A percentile compares a stretch with the other conserved stretches of the same genome.
These are phyloP conservation scores for Candida orba DNA, from an alignment of 805 yeast genomes.

Conservation along the genomic window DNA sequence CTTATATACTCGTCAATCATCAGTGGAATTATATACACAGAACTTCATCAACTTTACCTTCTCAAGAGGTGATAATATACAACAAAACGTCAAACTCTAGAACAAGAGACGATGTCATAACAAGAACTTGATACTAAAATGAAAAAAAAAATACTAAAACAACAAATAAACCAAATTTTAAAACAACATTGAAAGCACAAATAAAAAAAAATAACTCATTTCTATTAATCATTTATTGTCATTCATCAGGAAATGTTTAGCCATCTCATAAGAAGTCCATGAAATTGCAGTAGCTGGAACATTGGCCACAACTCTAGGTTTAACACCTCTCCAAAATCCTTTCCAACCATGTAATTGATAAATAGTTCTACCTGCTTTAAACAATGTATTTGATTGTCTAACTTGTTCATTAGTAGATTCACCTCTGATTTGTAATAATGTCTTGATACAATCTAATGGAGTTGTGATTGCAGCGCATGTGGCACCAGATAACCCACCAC, in stretches of 20 bases:
- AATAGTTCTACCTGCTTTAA: constrained; percentile 63
- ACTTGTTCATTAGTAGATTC: constrained; percentile 36
- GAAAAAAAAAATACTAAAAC: no score
- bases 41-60: no score
- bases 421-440: constrained; percentile 81
- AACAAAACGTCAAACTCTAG: background rate
- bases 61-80: background rate
- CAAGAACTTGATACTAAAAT: no score
- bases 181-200: background rate
- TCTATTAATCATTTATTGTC: background rate
- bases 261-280: constrained; percentile 98
- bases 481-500: constrained; percentile 94
- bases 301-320: constrained; percentile 86
- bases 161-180: background rate
- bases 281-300: constrained; percentile 95
- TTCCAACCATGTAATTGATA: constrained; percentile 48
- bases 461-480: constrained; percentile 92
- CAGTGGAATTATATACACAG: background rate
- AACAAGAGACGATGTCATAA: no score
- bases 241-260: constrained; percentile 43
- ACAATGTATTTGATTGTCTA: constrained; percentile 55
- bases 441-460: constrained; percentile 90
- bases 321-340: constrained; percentile 79
- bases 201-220: no score
- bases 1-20: no score